Conservation (phyloP, 495 filamentous ascomycete genomes). For the Aspergillus carlsbadensis region DNA sequence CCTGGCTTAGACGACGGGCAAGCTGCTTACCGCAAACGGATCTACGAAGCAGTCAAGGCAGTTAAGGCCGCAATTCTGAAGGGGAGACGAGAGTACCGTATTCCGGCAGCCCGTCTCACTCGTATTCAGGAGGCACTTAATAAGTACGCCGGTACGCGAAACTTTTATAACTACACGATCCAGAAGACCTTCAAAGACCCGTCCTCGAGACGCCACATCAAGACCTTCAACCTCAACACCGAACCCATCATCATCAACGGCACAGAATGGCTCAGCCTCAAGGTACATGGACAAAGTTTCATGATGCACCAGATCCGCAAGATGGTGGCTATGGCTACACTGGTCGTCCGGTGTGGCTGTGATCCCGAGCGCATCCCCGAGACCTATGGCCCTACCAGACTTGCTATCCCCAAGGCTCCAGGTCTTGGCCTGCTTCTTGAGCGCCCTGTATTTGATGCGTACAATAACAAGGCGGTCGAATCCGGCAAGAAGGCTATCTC, state of each 20-base stretch:
- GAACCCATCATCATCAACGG: constrained; percentile 80
- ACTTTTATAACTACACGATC: constrained; percentile 96
- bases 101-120: constrained; percentile 64
- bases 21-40: constrained; percentile 27
- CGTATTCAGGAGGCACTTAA: constrained; percentile 70
- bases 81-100: constrained; percentile 79
- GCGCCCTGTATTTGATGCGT: constrained; percentile 81
- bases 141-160: constrained; percentile 75
- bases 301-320: constrained; percentile 99
- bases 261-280: constrained; percentile 92
- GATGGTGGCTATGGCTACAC: constrained; percentile 91
- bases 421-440: constrained; percentile 86
- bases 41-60: constrained; percentile 65
- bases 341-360: constrained; percentile 79
- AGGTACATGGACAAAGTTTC: constrained; percentile 96
- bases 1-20: constrained; percentile 8
- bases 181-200: constrained; percentile 77
- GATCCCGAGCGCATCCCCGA: constrained; percentile 64
- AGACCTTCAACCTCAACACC: constrained; percentile 72
- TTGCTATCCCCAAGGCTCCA: constrained; percentile 91
- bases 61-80: constrained; percentile 75
- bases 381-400: constrained; percentile 61
- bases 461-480: constrained; percentile 63
- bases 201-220: constrained; percentile 83
- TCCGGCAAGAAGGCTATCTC: constrained; percentile 66